Conservation (phyloP, 2,329 filamentous ascomycete genomes). For the Colletotrichum magnum region DNA sequence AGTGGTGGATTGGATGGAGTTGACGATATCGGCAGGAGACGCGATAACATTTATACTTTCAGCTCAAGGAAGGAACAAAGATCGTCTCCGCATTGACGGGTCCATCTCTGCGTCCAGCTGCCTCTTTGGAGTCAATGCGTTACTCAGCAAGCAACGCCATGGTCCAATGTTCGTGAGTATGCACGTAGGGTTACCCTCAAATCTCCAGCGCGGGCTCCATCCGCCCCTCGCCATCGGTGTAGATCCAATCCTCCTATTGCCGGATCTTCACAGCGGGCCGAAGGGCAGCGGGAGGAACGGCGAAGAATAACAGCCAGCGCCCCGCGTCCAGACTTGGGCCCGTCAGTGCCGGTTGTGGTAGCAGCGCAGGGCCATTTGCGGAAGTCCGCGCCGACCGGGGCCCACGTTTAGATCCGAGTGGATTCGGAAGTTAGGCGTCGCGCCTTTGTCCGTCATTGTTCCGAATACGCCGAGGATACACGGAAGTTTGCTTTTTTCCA, state of each 20-base stretch:
- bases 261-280: too few relatives aligned
- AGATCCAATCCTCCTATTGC: too few relatives aligned
- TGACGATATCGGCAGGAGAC: not conserved
- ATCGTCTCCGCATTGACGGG: conserved; percentile 14
- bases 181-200: not conserved
- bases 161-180: not conserved
- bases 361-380: not conserved
- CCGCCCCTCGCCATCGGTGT: not conserved
- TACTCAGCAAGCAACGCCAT: conserved; percentile 10
- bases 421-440: conserved; percentile 1
- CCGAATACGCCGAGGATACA: too few relatives aligned
- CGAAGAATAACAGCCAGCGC: too few relatives aligned
- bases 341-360: not conserved
- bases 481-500: too few relatives aligned
- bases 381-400: not conserved
- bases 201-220: conserved; percentile 5
- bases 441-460: too few relatives aligned
- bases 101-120: not conserved
- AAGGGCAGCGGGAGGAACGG: too few relatives aligned
- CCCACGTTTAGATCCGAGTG: conserved; percentile 20
- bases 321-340: not conserved
- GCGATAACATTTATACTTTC: conserved; percentile 6
- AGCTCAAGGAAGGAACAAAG: not conserved
- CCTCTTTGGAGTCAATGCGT: conserved; percentile 4
- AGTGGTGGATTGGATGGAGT: not conserved